phyloP scores from a whole-genome alignment of 208 protist genomes.

The Entamoeba nuttalli region DNA sequence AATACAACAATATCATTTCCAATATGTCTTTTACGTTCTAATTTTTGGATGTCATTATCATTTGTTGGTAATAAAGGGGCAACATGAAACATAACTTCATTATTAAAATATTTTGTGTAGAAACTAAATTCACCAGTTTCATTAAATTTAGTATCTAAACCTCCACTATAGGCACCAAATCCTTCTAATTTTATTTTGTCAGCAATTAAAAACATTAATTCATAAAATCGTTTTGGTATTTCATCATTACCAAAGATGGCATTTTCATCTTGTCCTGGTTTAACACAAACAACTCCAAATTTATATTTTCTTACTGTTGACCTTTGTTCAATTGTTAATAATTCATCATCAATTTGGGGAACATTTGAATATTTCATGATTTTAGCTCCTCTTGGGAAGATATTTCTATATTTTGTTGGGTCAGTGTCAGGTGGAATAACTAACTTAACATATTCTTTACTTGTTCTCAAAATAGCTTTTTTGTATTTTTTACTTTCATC shows the following conservation, averaged over 20 bases:
- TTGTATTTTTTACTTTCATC: neutral
- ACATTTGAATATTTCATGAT: neutral
- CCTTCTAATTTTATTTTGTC: neutral
- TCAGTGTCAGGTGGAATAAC: neutral
- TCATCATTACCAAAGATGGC: neutral
- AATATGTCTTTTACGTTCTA: neutral
- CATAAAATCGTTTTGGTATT: neutral
- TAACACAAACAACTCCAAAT: neutral
- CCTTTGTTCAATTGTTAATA: neutral
- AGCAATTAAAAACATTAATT: neutral
- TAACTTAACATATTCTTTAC: neutral
- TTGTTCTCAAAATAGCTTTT: neutral
- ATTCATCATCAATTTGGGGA: neutral
- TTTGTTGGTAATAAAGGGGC: neutral
- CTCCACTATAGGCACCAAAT: neutral
- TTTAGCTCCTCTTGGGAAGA: neutral
- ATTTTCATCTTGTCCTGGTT: neutral
- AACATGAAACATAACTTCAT: neutral
- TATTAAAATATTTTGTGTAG: neutral
- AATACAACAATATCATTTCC: neutral
- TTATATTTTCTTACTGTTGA: neutral
- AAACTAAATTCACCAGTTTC: neutral
- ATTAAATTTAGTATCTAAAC: neutral
- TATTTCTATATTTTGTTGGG: neutral
- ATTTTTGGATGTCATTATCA: neutral